Evolutionary conservation across 2,329 filamentous ascomycete genomes (phyloP), one percentile per base, ranked within the genome.

Genomic region (Trichothecium roseum): DNA sequence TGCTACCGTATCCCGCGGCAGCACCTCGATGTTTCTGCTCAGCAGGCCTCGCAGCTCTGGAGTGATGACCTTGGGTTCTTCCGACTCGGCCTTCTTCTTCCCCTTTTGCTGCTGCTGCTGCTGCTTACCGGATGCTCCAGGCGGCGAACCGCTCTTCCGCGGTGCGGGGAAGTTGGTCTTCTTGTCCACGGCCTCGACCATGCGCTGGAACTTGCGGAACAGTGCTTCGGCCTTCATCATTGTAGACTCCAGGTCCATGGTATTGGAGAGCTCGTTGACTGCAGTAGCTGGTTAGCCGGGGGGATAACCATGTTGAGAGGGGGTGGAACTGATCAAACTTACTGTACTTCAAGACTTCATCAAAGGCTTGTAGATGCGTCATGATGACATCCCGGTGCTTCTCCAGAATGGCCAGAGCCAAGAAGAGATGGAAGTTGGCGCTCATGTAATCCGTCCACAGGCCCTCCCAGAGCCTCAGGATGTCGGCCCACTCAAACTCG

Each of bases 301-400:
- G 37, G 14, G 28, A 32, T 32, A 26, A 10, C 18, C 13, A 32
- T n/a, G 8, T 20, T 34, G 16, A 16, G 17, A 22, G 10, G 15
- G 7, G 14, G 26, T 12, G 24, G n/a, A 4, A 18, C 20, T 12
- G 7, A 15, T 8, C 6, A 15, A 9, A 18, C 10, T 10, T 72
- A 89, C 84, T 72, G 53, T 96, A 98, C 67, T 98, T 98, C 18
- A 98, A 64, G 22, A 98, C 86, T 58, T 98, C 93, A 45, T 98
- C 91, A 60, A 98, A 98, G 48, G 89, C 84, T 53, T 86, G 75
- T 18, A 98, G 64, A 58, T 98, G 91, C 37, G 82, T 77, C 81
- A 98, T 94, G 42, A 98, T 96, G 10, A 96, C 83, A 51, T 89
- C 82, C n/a, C 89, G 69, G 51, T 96, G 91, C 61, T 93, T 94